phyloP scores from a whole-genome alignment of 257 asterid genomes.

The Plantago major region DNA sequence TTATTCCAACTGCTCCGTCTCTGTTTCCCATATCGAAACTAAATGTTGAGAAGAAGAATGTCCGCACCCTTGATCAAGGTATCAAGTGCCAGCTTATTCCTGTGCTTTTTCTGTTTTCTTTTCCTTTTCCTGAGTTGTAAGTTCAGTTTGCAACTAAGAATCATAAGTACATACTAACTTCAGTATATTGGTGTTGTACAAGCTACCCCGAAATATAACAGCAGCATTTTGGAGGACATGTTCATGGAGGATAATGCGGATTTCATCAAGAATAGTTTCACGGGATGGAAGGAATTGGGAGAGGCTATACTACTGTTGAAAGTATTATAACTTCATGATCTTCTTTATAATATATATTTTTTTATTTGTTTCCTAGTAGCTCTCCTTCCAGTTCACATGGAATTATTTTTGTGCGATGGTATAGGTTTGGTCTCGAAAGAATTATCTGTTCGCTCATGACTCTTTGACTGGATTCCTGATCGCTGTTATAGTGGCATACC shows the following conservation, averaged over 20 bases:
- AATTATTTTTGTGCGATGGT: constrained; percentile 21
- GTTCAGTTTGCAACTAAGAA: constrained; percentile 15
- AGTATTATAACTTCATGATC: constrained; percentile 40
- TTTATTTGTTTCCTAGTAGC: not conserved
- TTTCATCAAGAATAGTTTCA: constrained; percentile 50
- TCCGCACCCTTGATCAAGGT: constrained; percentile 73
- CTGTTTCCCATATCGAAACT: constrained; percentile 63
- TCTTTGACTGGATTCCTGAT: constrained; percentile 82
- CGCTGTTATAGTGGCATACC: constrained; percentile 65
- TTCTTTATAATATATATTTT: constrained; percentile 21
- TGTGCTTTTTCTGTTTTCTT: too few species aligned
- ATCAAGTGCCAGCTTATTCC: constrained; percentile 4
- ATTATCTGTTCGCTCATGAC: constrained; percentile 72
- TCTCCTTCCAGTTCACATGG: too few species aligned
- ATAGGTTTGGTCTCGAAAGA: constrained; percentile 92
- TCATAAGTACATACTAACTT: constrained; percentile 17
- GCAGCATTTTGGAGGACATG: constrained; percentile 95
- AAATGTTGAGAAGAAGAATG: constrained; percentile 62
- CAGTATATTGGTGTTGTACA: constrained; percentile 28
- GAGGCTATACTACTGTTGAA: constrained; percentile 81
- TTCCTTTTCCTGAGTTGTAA: not conserved
- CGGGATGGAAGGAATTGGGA: constrained; percentile 67
- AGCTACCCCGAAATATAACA: constrained; percentile 83
- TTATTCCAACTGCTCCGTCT: constrained; percentile 81
- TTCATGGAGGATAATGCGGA: constrained; percentile 74